Base-by-base conservation (phyloP, 495 filamentous ascomycete species). In the Bombardia bombarda region DNA sequence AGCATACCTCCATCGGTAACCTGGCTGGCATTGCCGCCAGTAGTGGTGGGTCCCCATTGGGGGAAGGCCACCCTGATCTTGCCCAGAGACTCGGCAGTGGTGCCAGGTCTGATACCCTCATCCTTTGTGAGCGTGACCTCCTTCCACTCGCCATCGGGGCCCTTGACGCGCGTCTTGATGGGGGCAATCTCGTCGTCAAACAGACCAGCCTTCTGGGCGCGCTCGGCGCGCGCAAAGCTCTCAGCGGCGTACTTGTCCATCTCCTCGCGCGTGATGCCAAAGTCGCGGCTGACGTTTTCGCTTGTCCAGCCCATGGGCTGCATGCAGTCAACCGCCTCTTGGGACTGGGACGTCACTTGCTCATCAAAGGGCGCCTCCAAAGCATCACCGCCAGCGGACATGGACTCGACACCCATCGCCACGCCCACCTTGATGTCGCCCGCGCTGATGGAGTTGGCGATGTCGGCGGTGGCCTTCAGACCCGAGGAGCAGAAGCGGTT, bases 401-500 rank as follows among this genome's bases (percentile, higher is more conserved):
- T 98, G 46, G 77, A 71, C 63, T 98, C 92, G 28, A 86, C 85
- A 28, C 92, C 92, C 10, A 93, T 65, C 21, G 90, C 92, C 43
- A 98, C 65, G 42, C 92, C 92, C 45, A 89, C 55, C 42, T 94
- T 85, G 61, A 98, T 98, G 41, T 74, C 77, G 28, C 90, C 89
- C 7, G 66, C 65, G 24, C 68, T 62, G 66, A 98, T 96, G 59
- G 92, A 79, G 68, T 90, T 83, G 9, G 92, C 90, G 49, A 98
- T 90, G 51, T 95, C 87, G 63, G 93, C 92, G 7, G 88, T 83
- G 32, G 92, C 90, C 61, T 95, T 90, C 25, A 98, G 82, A 13
- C 92, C 92, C 4, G 90, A 96, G 12, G 86, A 90, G 74, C 92
- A 98, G 78, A 96, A 96, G 42, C 92, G 84, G 75, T 96, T 98